Evolutionary conservation across 192 early-diverging fungal genomes (phyloP).

Genomic region (Radiomyces spectabilis): DNA sequence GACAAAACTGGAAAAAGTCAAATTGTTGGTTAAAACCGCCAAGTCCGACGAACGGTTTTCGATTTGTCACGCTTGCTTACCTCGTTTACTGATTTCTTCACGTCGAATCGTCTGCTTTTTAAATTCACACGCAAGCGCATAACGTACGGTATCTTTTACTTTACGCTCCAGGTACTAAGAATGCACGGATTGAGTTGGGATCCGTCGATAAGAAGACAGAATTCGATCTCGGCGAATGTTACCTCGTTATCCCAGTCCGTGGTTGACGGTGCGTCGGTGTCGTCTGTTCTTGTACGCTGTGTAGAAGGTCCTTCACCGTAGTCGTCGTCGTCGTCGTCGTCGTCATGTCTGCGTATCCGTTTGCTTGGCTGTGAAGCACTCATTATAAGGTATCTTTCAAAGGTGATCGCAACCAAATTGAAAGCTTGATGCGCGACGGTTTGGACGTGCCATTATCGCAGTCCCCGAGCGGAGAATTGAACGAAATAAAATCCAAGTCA

Average conservation of each 20-base stretch:
- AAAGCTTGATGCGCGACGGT: too few relatives aligned
- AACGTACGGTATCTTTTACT: conserved; percentile 55
- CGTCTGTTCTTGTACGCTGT: background rate
- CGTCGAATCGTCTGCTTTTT: conserved; percentile 37
- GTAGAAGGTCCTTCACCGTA: background rate
- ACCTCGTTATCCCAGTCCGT: background rate
- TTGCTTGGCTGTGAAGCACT: too few relatives aligned
- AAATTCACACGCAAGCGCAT: conserved; percentile 50
- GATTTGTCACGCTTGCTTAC: conserved; percentile 18
- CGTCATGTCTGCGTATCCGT: background rate
- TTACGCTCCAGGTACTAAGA: conserved; percentile 45
- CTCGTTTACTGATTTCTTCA: conserved; percentile 54
- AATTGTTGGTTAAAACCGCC: too few relatives aligned
- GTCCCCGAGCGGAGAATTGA: too few relatives aligned
- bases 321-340: background rate
- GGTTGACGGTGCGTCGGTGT: background rate
- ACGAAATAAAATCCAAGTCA: too few relatives aligned
- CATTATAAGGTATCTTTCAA: too few relatives aligned
- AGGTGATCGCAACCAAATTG: too few relatives aligned
- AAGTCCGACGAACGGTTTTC: too few relatives aligned
- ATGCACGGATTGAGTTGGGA: too few relatives aligned
- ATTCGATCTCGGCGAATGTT: background rate
- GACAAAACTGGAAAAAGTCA: too few relatives aligned
- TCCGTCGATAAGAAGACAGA: background rate
- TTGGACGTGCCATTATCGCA: too few relatives aligned